Evolutionary conservation across 208 protist genomes (phyloP), one percentile per base, ranked within the genome.

Genomic region (Trypanosoma caninum): DNA sequence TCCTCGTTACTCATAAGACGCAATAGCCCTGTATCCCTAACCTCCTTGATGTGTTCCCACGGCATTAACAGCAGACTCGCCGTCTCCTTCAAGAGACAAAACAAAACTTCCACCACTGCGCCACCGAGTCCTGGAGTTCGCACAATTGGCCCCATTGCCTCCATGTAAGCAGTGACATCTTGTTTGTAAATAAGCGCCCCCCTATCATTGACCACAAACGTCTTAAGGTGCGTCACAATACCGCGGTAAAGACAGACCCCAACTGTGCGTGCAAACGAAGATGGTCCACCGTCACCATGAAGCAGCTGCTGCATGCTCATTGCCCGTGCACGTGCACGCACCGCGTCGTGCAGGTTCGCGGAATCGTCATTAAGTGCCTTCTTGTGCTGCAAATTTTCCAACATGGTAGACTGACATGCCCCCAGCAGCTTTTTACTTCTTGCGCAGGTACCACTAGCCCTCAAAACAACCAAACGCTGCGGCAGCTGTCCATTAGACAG

Each of bases 131-230:
- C 84, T n/a, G 84, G 77, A 11, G 78, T 81, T 27, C 60, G 72
- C 10, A 75, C 85, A 42, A 94, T 65, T 18, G 88, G 88, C 9
- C 46, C 51, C 84, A 94, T 87, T 13, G 80, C 78, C 68, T 91
- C 84, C 69, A 82, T 86, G 70, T 92, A 94, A 27, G 84, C 88
- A 16, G 82, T 94, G 27, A 94, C 85, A 46, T 94, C 88, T 47
- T 92, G 88, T 70, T 94, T 94, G 64, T 92, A 94, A 27, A 94
- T 71, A 34, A 94, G 59, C 28, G 82, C 82, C 3, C 88, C 88
- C 18, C 78, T 72, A 51, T 92, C 82, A 37, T 82, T 91, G 30
- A 76, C 84, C 5, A 46, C 42, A 46, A 92, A 87, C 14, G 67
- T 63, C 67, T 87, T 91, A 31, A 94, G 61, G 59, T 94, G 88